Base-by-base conservation (phyloP, 2,329 filamentous ascomycete species). In the Cylindrodendrum hubeiense region DNA sequence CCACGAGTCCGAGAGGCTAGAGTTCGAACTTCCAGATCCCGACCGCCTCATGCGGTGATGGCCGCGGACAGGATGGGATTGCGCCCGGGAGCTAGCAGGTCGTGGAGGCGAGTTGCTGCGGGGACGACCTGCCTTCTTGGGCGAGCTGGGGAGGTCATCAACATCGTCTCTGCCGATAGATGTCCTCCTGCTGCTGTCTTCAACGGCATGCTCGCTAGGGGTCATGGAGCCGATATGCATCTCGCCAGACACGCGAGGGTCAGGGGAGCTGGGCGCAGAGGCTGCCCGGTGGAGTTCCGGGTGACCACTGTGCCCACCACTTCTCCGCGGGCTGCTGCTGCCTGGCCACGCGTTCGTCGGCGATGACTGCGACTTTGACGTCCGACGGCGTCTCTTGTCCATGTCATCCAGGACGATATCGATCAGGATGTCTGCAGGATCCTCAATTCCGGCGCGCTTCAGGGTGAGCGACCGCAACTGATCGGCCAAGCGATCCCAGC, bases 331-430 rank as follows among this genome's bases (percentile, higher is more conserved):
- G 68, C 87, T 90, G 9, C 84, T 80, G 47, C 79, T 79, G 72
- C 86, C 79, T 75, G 84, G 85, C 87, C 91, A 93, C 1, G 91
- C 88, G 12, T 90, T 86, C 2, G 92, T 91, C 4, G 95, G 93
- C 0, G 94, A 97, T 13, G 90, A 86, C 68, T 96, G 93, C 10
- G 90, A 87, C 81, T 97, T 98, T 44, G 94, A 94, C 1, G 95
- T 97, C 54, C 96, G 90, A 66, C 94, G 90, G 24, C 95, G 90
- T 69, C 96, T 88, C 82, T 93, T 96, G 79, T 98, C 95, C 86
- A 97, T 96, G 76, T 99, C 96, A 76, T 99, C 96, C 66, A 99
- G 82, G 26, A 99, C 95, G 71, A 99, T 97, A 73, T 97, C 92
- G 68, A 96, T 93, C 51, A 98, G 84, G 41, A 99, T 87, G 77